Base-by-base conservation (phyloP, 2,329 filamentous ascomycete species). In the Aureobasidium lini region DNA sequence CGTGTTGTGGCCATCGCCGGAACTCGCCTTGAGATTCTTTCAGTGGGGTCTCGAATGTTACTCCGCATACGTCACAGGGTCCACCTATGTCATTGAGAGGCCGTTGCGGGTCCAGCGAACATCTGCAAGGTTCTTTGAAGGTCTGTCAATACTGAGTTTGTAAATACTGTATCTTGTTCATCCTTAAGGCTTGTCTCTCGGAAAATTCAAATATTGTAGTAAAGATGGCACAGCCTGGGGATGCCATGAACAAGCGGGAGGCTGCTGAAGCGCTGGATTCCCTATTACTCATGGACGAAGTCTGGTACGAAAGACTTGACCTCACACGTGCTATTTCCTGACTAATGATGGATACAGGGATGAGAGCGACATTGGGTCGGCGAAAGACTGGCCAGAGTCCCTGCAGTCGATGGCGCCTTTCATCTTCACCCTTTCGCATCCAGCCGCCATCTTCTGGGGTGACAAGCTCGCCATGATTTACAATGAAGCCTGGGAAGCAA, bases 371-470 rank as follows among this genome's bases (percentile, higher is more conserved):
- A 59, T 76, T 4, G 74, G 74, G 1, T 60, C 65, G 6, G 69
- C 68, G 29, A 62, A 70, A 1, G 60, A 64, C 23, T 77, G 75
- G 75, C 68, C 73, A 0, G n/a, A 61, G 3, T 44, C 70, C 1
- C 59, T 72, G 9, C 65, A 66, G 47, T 58, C 64, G 8, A 64
- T 66, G 37, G 59, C 60, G 37, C 29, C 58, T 6, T 75, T 73
- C 31, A 62, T 76, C 16, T 66, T 73, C 16, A 71, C 74, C 11
- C 70, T 78, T 50, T 67, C 71, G 10, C 74, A 77, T 61, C 72
- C 73, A 10, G 66, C 73, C 3, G 74, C 73, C 43, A 67, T 78
- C 23, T 76, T 76, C 63, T 77, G 75, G 75, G 72, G 71, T 15
- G 62, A 69, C 9, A 68, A 73, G 10, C 65, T 75, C 23, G 62